These are phyloP conservation scores for Gardenia jasminoides DNA, from an alignment of 257 asterid genomes.

Conservation along the genomic window DNA sequence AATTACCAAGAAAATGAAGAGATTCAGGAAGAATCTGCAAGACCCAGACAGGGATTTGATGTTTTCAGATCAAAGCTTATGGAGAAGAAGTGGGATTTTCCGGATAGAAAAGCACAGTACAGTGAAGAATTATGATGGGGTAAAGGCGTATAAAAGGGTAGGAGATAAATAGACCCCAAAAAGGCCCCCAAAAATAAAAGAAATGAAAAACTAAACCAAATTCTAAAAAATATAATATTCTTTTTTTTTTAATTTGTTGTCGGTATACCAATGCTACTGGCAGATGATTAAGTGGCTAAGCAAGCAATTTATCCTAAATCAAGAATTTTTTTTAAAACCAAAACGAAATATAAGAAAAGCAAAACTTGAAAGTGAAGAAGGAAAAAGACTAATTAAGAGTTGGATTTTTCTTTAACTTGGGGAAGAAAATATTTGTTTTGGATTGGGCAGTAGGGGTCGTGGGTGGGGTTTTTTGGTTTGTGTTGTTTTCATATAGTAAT, in stretches of 20 bases:
- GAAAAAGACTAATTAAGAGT: no score
- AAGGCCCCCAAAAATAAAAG: constrained; percentile 2
- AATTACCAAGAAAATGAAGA: neutral
- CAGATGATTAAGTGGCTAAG: neutral
- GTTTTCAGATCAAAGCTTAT: neutral
- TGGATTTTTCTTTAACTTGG: no score
- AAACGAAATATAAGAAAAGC: no score
- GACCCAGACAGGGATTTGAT: neutral
- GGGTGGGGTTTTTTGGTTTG: no score
- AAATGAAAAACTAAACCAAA: neutral
- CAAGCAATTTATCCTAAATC: neutral
- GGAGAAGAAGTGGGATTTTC: neutral
- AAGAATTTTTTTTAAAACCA: no score
- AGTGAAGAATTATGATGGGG: neutral
- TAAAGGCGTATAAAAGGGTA: neutral
- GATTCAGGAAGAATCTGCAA: neutral
- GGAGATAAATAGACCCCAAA: neutral
- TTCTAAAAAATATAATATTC: neutral
- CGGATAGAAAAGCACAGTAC: neutral
- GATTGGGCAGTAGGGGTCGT: no score
- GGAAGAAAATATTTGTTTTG: no score
- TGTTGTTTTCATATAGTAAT: no score
- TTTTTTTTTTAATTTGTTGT: neutral
- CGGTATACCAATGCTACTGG: constrained; percentile 7
- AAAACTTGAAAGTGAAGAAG: no score